These are phyloP conservation scores for Trichoderma cornu-damae DNA, from an alignment of 2,329 filamentous ascomycete genomes.

Conservation along the genomic window DNA sequence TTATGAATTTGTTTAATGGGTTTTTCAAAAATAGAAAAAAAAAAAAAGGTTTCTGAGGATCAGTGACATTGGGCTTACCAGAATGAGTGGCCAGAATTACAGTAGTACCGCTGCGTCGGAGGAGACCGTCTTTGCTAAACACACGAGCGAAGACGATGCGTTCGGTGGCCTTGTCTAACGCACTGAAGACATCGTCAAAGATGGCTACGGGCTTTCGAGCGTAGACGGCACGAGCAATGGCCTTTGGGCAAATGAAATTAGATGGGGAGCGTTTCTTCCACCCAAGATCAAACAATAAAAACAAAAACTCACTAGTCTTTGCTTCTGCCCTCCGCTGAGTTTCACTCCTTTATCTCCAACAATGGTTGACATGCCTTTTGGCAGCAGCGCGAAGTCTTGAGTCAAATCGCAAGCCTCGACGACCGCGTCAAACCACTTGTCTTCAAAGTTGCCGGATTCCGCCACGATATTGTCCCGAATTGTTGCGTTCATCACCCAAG, in stretches of 20 bases:
- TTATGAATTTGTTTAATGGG: accelerated
- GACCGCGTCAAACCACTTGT: conserved; percentile 30
- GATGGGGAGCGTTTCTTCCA: not conserved
- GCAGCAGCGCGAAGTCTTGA: conserved; percentile 27
- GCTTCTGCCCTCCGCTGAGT: conserved; percentile 34
- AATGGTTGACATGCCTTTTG: conserved; percentile 25
- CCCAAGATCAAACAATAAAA: not conserved
- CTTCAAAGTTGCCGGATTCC: conserved; percentile 28
- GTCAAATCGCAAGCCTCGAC: conserved; percentile 33
- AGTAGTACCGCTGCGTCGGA: conserved; percentile 29
- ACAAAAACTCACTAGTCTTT: conserved; percentile 31
- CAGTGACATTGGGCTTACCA: conserved; percentile 18
- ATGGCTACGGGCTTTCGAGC: conserved; percentile 32
- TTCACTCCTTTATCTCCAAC: conserved; percentile 33
- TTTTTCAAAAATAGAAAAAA: conserved; percentile 25
- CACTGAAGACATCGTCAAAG: conserved; percentile 39
- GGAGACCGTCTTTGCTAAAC: conserved; percentile 34
- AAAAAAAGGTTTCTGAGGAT: not conserved
- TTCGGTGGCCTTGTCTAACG: conserved; percentile 39
- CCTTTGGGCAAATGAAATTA: conserved; percentile 22
- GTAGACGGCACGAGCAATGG: conserved; percentile 33
- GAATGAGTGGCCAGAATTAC: conserved; percentile 34
- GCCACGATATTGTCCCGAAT: conserved; percentile 35
- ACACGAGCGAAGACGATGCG: conserved; percentile 37
- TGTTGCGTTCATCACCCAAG: conserved; percentile 33